These are phyloP conservation scores for Dendrocalamus sinicus DNA, from an alignment of 176 grass and related monocot species.

Conservation along the genomic window DNA sequence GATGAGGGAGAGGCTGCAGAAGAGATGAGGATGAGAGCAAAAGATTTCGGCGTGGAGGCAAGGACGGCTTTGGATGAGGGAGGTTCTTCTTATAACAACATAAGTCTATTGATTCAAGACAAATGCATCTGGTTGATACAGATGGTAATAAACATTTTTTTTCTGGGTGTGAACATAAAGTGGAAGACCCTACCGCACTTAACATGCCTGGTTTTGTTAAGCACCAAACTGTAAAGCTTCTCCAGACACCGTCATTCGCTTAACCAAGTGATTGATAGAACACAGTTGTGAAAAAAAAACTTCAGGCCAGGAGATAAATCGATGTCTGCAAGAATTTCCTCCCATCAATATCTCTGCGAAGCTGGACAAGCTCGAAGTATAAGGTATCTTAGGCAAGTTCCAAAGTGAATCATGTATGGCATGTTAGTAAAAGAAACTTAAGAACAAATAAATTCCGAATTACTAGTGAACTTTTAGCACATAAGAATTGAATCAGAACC, in stretches of 20 bases:
- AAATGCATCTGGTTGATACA: conserved; percentile 33
- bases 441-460: conserved; percentile 7
- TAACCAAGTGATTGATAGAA: background rate
- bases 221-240: conserved; percentile 11
- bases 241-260: conserved; percentile 7
- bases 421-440: background rate
- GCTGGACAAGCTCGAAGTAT: background rate
- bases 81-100: conserved; percentile 65
- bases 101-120: conserved; percentile 43
- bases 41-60: conserved; percentile 48
- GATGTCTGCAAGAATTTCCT: conserved; percentile 3
- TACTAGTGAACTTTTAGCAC: background rate
- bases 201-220: conserved; percentile 26
- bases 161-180: background rate
- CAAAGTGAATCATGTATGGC: conserved; percentile 2
- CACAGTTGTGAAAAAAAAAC: background rate
- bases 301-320: conserved; percentile 1
- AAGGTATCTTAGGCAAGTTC: conserved; percentile 9
- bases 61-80: conserved; percentile 60
- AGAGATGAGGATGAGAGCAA: conserved; percentile 56
- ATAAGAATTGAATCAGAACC: conserved; percentile 20
- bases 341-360: conserved; percentile 23
- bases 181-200: conserved; percentile 9
- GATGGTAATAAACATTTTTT: background rate
- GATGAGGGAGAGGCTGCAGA: conserved; percentile 46